Conservation (phyloP, 129 eudicot genomes). For the Flaveria sonorensis region DNA sequence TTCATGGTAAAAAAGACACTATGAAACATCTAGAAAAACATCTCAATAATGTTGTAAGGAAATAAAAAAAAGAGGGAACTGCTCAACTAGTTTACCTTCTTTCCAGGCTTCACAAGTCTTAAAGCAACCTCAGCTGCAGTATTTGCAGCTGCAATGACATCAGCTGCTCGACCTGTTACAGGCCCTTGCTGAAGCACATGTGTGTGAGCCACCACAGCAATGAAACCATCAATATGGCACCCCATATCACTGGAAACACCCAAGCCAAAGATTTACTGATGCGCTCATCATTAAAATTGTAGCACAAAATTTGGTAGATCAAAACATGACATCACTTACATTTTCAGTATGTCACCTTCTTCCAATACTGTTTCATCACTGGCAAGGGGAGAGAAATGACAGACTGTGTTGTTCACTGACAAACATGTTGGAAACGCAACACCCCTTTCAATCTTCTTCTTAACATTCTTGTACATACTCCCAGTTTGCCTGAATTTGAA, state of each 20-base stretch:
- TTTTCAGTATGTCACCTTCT: slow-evolving; percentile 85
- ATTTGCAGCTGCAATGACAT: slow-evolving; percentile 90
- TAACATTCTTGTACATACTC: slow-evolving; percentile 81
- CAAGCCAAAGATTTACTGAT: not conserved
- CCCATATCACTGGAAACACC: slow-evolving; percentile 81
- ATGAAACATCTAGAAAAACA: not conserved
- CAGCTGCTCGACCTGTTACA: slow-evolving; percentile 85
- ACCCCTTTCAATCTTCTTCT: slow-evolving; percentile 91
- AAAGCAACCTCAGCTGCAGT: slow-evolving; percentile 98
- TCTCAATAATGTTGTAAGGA: not conserved
- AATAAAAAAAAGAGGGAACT: not conserved
- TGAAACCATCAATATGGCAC: slow-evolving; percentile 95
- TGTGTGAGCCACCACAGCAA: slow-evolving; percentile 91
- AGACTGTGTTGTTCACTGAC: slow-evolving; percentile 79
- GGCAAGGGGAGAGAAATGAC: slow-evolving; percentile 85
- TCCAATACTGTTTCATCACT: slow-evolving; percentile 72
- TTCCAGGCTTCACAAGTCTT: slow-evolving; percentile 96
- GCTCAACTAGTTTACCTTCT: slow-evolving; percentile 56
- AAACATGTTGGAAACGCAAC: slow-evolving; percentile 96
- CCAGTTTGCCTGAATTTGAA: slow-evolving; percentile 61
- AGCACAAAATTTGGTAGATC: not conserved
- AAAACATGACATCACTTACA: slow-evolving; percentile 47
- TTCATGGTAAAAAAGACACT: not conserved
- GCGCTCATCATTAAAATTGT: not conserved
- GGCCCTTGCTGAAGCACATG: slow-evolving; percentile 83